Base-by-base conservation (phyloP, 176 grass and related monocot genomes). In the Typha latifolia region DNA sequence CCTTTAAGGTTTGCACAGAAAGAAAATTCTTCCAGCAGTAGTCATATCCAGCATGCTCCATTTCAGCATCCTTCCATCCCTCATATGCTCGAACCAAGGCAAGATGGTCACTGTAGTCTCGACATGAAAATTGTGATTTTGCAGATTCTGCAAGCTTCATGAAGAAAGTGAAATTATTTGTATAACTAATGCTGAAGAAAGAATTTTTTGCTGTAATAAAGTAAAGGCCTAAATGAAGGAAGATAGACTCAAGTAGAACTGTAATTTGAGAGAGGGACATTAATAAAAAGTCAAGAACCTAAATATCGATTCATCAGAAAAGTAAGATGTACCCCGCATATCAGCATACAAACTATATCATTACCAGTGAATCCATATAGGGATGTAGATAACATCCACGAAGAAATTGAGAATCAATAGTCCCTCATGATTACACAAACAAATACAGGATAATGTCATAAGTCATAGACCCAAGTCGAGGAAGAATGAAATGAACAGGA, bases 11-110 rank as follows among this genome's bases (percentile, higher is more conserved):
- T 76, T 97, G 94, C 18, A 74, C 79, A 0, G 94, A 97, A 23
- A 97, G 88, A 63, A 97, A 97, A 51, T 97, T 97, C 83, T 84
- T 97, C 94, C 94, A 97, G 78, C 94, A 97, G 70, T 89, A 97
- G 19, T 97, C 88, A 52, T 97, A 97, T 66, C 94, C 94, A 73
- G 84, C 81, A 79, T 84, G 85, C 32, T 97, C 89, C 76, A 78
- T 84, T 91, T 97, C 94, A 51, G 89, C 89, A 9, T 93, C 86
- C 70, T 85, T 92, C 94, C 94, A 97, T 80, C 94, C 89, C 18
- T 97, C 86, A 10, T 87, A 97, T 69, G 94, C 89, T 69, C 83
- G 88, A 76, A 93, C 78, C 61, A 97, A 73, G 0, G 94, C 89
- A 72, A 97, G 76, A 73, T 97, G 94, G 62, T 97, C 94, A 56